Evolutionary conservation across 2,329 filamentous ascomycete genomes (phyloP).

Genomic region (Monilinia polystroma): DNA sequence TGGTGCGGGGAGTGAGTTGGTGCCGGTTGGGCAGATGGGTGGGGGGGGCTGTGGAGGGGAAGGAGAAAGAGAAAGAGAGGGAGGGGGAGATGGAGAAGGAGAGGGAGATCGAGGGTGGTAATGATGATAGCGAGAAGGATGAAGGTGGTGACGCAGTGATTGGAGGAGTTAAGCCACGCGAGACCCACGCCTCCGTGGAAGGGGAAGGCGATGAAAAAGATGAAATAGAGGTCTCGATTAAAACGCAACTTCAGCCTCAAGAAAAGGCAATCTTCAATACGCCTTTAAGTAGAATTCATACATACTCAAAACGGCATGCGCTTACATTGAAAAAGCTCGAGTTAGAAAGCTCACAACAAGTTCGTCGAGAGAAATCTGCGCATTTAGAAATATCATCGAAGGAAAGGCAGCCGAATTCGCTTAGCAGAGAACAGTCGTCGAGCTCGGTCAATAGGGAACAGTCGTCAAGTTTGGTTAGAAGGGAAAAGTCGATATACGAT

Average conservation of each 20-base stretch:
- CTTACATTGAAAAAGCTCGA: neutral
- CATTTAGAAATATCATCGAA: neutral
- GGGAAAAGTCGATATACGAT: neutral
- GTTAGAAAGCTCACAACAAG: neutral
- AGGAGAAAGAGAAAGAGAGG: neutral
- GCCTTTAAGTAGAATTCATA: neutral
- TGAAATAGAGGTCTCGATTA: neutral
- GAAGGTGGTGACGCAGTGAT: neutral
- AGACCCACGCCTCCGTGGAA: neutral
- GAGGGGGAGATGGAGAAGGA: neutral
- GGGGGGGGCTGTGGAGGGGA: neutral
- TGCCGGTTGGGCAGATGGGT: too few species aligned
- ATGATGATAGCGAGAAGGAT: neutral
- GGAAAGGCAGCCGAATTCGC: too few species aligned
- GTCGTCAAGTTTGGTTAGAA: neutral
- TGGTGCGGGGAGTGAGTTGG: too few species aligned
- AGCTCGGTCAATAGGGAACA: neutral
- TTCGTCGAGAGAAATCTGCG: neutral
- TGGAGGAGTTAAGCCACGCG: neutral
- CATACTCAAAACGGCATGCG: neutral
- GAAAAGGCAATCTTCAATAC: neutral
- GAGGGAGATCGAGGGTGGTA: neutral
- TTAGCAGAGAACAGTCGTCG: too few species aligned
- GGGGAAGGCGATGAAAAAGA: neutral
- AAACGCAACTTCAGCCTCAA: neutral